A percentile compares a stretch with the other conserved stretches of the same genome.
These are phyloP conservation scores for Cytospora mali DNA, from an alignment of 2,329 filamentous ascomycete species.

Conservation along the genomic window DNA sequence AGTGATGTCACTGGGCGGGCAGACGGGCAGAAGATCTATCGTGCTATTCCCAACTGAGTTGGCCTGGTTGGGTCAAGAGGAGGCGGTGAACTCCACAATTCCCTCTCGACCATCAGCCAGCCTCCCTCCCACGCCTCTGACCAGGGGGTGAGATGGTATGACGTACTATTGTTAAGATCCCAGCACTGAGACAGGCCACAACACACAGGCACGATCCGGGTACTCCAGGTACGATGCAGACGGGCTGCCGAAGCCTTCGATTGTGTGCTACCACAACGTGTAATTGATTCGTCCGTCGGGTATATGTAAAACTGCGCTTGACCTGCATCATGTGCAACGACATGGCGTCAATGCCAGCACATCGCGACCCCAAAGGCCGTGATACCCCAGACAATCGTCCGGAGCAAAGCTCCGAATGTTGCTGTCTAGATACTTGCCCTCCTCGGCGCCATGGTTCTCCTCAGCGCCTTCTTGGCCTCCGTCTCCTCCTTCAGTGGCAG, in stretches of 20 bases:
- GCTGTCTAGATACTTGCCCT: slow-evolving; percentile 69
- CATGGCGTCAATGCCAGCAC: slow-evolving; percentile 19
- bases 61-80: not conserved
- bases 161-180: slow-evolving; percentile 9
- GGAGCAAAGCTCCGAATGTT: not conserved
- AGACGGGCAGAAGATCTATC: slow-evolving; percentile 3
- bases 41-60: not conserved
- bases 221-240: not conserved
- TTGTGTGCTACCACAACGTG: not conserved
- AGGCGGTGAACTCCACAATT: slow-evolving; percentile 19
- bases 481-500: slow-evolving; percentile 71
- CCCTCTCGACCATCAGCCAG: not conserved
- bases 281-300: not conserved
- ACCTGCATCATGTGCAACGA: slow-evolving; percentile 20
- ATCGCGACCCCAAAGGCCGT: not conserved
- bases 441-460: slow-evolving; percentile 77
- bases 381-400: not conserved
- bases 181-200: not conserved
- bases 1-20: slow-evolving; percentile 15
- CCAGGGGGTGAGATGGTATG: slow-evolving; percentile 13
- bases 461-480: slow-evolving; percentile 74
- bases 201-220: not conserved
- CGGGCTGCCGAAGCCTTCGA: not conserved
- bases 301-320: slow-evolving; percentile 2
- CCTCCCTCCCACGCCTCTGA: not conserved